Evolutionary conservation across 805 yeast genomes (phyloP), one percentile per base, ranked within the genome.

Genomic region (Cyberlindnera misumaiensis): DNA sequence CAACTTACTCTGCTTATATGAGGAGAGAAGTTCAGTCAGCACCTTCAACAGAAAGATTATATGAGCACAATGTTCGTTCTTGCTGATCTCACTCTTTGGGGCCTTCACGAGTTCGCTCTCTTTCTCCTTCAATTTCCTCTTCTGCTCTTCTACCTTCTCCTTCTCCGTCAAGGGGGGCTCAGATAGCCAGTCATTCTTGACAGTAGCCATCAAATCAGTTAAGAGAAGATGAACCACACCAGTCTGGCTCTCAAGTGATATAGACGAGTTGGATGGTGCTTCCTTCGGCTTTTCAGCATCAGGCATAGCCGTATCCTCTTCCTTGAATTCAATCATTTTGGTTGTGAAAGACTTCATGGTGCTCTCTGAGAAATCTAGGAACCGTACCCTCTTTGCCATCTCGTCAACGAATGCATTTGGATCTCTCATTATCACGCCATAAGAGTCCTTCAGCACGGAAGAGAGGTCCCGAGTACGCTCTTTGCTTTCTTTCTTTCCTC

Each of bases 1-100:
- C 35, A 83, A 69, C 56, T 89, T 89, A 36, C 88, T 75, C 44
- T 79, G 80, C 44, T 80, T 82, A 55, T 88, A 89, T 2, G 96
- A 83, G 2, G 80, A 74, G 7, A 89, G 58, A 7, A 87, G 60
- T 48, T 89, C 97, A 0, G 79, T 70, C 29, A 88, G 58, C 0
- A 76, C 61, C 47, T 79, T 84, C 29, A 89, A 60, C 34, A 89
- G 59, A 56, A 80, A 88, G 32, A 80, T 71, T 42, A 78, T 75
- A 49, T 83, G 80, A 0, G 79, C 70, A 58, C 80, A 84, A 24
- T 73, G 68, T 7, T 67, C 63, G 52, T 83, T 83, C 40, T 64
- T 68, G 33, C 70, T 58, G 11, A 73, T 55, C 32, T 65, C 63
- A 2, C 56, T 54, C 45, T 44, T 52, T 42, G 55, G 45, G n/a